Percentiles rank a stretch among this genome's conserved stretches.
phyloP scores from a whole-genome alignment of 1,139 yeast genomes.

The Scheffersomyces parashehatae region DNA sequence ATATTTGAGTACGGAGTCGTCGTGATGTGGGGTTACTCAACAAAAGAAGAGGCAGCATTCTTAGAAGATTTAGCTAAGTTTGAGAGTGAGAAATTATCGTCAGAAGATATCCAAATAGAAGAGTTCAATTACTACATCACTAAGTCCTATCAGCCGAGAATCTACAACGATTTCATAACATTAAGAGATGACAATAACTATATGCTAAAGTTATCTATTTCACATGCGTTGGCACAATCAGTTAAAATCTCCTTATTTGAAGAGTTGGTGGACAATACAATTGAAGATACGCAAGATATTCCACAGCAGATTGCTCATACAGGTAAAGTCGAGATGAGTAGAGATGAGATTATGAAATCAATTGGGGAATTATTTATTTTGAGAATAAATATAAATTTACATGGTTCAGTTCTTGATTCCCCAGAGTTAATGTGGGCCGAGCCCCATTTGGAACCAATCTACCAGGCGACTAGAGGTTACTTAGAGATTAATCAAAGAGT shows the following conservation, averaged over 20 bases:
- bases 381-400: conserved; percentile 86
- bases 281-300: conserved; percentile 94
- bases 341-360: conserved; percentile 93
- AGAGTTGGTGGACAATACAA: conserved; percentile 92
- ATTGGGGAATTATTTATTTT: conserved; percentile 93
- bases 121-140: conserved; percentile 94
- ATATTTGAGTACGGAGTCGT: conserved; percentile 94
- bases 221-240: conserved; percentile 90
- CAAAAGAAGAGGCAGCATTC: conserved; percentile 80
- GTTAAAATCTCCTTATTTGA: conserved; percentile 93
- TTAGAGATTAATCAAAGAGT: conserved; percentile 93
- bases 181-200: conserved; percentile 87
- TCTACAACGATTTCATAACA: conserved; percentile 92
- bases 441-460: conserved; percentile 94
- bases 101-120: conserved; percentile 89
- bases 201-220: conserved; percentile 83
- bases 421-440: conserved; percentile 99
- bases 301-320: conserved; percentile 94
- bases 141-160: conserved; percentile 89
- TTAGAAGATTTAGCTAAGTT: conserved; percentile 80
- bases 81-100: conserved; percentile 86
- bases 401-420: conserved; percentile 92
- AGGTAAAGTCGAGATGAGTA: conserved; percentile 91
- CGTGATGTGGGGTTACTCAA: conserved; percentile 92
- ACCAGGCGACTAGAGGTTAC: conserved; percentile 94